Evolutionary conservation across 2,329 filamentous ascomycete species (phyloP), one percentile per base, ranked within the genome.

Genomic region (Fusarium drepaniforme): DNA sequence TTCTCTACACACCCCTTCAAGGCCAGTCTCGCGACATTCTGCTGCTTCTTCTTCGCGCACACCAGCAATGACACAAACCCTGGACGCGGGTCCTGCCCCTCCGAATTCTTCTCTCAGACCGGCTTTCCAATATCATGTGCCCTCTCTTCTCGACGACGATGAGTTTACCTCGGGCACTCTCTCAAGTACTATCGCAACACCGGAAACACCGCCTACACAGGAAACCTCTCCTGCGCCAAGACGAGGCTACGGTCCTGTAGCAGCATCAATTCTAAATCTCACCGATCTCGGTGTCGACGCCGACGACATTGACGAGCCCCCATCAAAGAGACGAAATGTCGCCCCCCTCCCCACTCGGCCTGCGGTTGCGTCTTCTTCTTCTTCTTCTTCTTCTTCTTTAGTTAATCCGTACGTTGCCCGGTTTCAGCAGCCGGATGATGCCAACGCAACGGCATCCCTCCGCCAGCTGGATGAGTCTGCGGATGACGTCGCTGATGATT

Each of bases 381-480:
- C 79, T 8, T 68, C 78, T 11, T 68, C n/a, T n/a, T n/a, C 78
- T 5, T 71, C 73, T 15, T 66, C 70, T 23, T 72, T 74, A 28
- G 35, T 71, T 21, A 82, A 82, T 46, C 81, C 81, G 64, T 82
- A 82, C 58, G 71, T 79, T 49, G 70, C 75, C 59, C 71, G 81
- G 42, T 75, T 82, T 60, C 80, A 82, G 70, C 75, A 80, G 64
- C 80, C 77, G 38, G 80, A 83, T 38, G 70, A 79, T 60, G 78
- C 78, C 65, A 80, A 82, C 79, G 77, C 78, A 33, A 68, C 76
- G 37, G 77, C 77, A 49, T 81, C 80, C 62, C 73, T 82, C n/a
- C 79, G 77, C 33, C 80, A 69, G 42, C 72, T 79, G 25, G 80
- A 79, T 49, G 73, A 77, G 35, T 73, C 67, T 38, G 69, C 62